These are phyloP conservation scores for Pichia manshurica DNA, from an alignment of 805 yeast genomes.

Conservation along the genomic window DNA sequence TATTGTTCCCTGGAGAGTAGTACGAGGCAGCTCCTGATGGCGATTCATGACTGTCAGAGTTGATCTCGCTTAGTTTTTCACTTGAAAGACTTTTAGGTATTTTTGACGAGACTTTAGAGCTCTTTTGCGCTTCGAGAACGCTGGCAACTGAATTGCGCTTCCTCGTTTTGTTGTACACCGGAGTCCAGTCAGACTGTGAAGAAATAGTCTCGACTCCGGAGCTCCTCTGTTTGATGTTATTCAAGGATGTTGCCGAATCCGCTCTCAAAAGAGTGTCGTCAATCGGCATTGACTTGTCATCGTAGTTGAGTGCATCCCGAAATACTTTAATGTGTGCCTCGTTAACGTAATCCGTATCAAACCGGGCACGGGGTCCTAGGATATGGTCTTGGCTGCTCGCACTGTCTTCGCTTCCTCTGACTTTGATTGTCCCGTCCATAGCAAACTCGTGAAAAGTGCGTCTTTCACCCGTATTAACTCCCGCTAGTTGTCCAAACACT, in stretches of 20 bases:
- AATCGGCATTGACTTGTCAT: slow-evolving; percentile 19
- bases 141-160: slow-evolving; percentile 10
- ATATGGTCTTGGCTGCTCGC: background rate
- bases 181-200: slow-evolving; percentile 44
- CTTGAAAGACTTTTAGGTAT: slow-evolving; percentile 5
- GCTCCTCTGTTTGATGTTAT: background rate
- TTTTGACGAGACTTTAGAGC: background rate
- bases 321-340: slow-evolving; percentile 33
- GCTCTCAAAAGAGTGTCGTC: slow-evolving; percentile 1
- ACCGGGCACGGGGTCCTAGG: slow-evolving; percentile 15
- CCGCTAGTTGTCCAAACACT: too few relatives aligned
- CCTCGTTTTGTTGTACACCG: slow-evolving; percentile 31
- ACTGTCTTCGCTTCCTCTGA: slow-evolving; percentile 1
- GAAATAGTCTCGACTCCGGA: slow-evolving; percentile 23
- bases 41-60: background rate
- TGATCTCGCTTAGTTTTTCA: slow-evolving; percentile 4
- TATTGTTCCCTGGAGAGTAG: background rate
- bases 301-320: slow-evolving; percentile 32
- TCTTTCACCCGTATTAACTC: too few relatives aligned
- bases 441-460: background rate
- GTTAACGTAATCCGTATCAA: slow-evolving; percentile 23
- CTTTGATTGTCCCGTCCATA: background rate
- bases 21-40: background rate
- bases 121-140: background rate
- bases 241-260: background rate